Base-by-base conservation (phyloP, 306 rosid species). In the Mimosa bimucronata region DNA sequence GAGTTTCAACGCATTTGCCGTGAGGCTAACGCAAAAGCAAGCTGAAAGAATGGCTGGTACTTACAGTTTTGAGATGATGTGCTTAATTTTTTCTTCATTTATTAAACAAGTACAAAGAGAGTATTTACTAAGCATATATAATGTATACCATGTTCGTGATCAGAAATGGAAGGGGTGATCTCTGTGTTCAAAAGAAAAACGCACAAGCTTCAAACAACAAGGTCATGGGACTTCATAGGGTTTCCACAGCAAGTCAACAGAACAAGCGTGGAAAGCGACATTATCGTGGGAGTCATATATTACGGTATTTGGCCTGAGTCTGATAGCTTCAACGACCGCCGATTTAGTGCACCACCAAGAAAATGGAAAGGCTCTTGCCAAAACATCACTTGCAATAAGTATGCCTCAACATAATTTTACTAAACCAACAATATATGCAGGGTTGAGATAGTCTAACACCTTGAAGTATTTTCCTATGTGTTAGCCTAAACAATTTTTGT, bases 191-290 rank as follows among this genome's bases (percentile, higher is more conserved):
- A 55, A 5, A 74, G 21, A 28, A 2, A 42, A 69, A 50, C 55
- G 50, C 26, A 44, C 0, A 37, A 42, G 23, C 67, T 19, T 2
- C 85, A 81, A 6, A 85, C 85, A 10, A 81, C 83, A 11, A 81
- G 77, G 52, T 87, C 93, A 0, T 87, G 93, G 91, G 83, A 89
- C 76, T 89, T 87, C 76, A 10, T 85, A 18, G 89, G 88, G 1
- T 77, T 85, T 15, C 18, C 81, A 0, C n/a, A 42, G 7, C 52
- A 83, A 16, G 85, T 73, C 0, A 10, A 53, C 2, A 83, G 84
- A 79, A 1, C 60, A 10, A 45, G 6, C 0, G 0, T 60, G 0
- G 86, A 85, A 48, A 83, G 84, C 50, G 73, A 87, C 26, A 30
- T 89, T 40, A 80, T 85, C 6, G 74, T 87, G 1, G 89, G 88